These are phyloP conservation scores for Alliaria petiolata DNA, from an alignment of 345 rosid genomes.

Conservation along the genomic window DNA sequence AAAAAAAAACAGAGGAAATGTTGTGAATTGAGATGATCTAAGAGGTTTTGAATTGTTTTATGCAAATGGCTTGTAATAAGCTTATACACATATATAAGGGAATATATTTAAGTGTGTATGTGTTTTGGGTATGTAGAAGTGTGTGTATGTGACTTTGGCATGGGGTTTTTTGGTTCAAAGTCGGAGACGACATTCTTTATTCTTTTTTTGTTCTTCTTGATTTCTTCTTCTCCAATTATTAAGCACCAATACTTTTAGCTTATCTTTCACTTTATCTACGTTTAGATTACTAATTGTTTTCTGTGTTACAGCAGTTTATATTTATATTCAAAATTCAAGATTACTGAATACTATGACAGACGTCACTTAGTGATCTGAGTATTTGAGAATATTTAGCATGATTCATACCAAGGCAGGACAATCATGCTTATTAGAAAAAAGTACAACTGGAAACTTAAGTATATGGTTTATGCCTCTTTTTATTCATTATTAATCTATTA, in stretches of 20 bases:
- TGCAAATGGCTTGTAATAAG: constrained; percentile 7
- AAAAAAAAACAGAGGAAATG: background rate
- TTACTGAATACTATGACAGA: background rate
- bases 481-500: background rate
- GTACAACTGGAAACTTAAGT: background rate
- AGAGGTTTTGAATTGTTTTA: constrained; percentile 10
- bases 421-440: background rate
- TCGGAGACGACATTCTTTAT: constrained; percentile 26
- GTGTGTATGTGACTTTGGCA: constrained; percentile 29
- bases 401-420: constrained; percentile 3
- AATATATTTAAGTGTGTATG: background rate
- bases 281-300: constrained; percentile 2
- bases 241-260: constrained; percentile 6
- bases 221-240: constrained; percentile 15
- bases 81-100: background rate
- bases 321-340: background rate
- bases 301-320: constrained; percentile 4
- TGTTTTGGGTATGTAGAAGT: constrained; percentile 16
- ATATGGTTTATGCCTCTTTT: background rate
- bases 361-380: background rate
- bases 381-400: constrained; percentile 12
- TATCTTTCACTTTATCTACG: constrained; percentile 21
- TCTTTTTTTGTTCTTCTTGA: background rate
- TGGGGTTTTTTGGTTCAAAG: constrained; percentile 17
- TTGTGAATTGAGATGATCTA: background rate